Evolutionary conservation across 345 rosid genomes (phyloP).

Genomic region (Mallotus nudiflorus): DNA sequence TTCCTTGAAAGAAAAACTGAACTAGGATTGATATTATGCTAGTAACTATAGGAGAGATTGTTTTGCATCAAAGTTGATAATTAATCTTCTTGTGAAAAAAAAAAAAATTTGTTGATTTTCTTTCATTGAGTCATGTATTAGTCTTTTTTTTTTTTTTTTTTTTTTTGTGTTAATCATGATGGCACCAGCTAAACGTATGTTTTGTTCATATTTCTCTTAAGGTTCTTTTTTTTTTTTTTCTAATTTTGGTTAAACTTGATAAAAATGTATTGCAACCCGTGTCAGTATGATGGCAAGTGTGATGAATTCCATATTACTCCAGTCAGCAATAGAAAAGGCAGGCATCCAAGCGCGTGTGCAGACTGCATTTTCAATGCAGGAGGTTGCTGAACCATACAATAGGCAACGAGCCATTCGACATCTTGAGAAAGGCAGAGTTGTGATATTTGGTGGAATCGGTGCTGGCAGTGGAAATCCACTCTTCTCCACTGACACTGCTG

Average conservation of each 20-base stretch:
- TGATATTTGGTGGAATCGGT: constrained; percentile 89
- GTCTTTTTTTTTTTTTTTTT: not conserved
- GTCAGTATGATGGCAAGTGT: constrained; percentile 73
- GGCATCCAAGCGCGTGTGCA: constrained; percentile 78
- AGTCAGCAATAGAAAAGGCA: constrained; percentile 76
- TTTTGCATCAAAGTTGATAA: not conserved
- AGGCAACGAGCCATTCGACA: constrained; percentile 77
- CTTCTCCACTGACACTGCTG: constrained; percentile 86
- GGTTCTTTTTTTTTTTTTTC: not conserved
- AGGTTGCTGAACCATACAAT: constrained; percentile 80
- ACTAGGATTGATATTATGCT: not conserved
- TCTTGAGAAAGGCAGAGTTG: constrained; percentile 92
- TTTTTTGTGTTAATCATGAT: not conserved
- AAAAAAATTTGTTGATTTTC: not conserved
- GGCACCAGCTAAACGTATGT: too few relatives aligned
- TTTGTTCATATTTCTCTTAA: not conserved
- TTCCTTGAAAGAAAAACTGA: not conserved
- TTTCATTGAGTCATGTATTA: not conserved
- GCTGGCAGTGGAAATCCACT: constrained; percentile 86
- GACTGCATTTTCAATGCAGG: constrained; percentile 65
- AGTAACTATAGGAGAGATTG: not conserved
- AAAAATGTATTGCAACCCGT: not conserved
- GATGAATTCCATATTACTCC: constrained; percentile 84
- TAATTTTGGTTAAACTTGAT: not conserved
- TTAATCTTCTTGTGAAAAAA: not conserved